Base-by-base conservation (phyloP, 2,329 filamentous ascomycete genomes). In the Pseudogymnoascus sp. region DNA sequence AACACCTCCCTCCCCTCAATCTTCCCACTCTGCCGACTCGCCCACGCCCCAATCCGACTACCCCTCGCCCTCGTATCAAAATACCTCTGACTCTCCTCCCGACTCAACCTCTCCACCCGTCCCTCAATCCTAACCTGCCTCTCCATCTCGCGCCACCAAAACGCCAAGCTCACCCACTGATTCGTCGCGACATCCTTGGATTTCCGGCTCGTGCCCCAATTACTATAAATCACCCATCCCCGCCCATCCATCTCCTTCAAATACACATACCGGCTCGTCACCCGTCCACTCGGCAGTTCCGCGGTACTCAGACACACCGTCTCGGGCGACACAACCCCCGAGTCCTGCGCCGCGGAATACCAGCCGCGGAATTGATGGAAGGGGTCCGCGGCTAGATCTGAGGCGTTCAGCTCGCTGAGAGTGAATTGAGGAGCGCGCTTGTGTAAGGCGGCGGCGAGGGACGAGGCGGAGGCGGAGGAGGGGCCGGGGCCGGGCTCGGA, bases 81-180 rank as follows among this genome's bases (percentile, higher is more conserved):
- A 71, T 88, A 88, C 15, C 72, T 70, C 76, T 88, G 85, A 66
- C 87, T 91, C 77, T 97, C 91, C 68, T 85, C 87, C 0, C 75
- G 69, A 0, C 78, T 77, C 62, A 96, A 74, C 39, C 90, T 77
- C 73, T 88, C 85, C 0, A 87, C 82, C 4, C 73, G 71, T 1
- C 94, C 94, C 75, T 99, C 94, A 15, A 99, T 86, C 7, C 95
- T 79, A 2, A 99, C 90, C 78, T 97, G 94, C 6, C 93, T 80
- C 78, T 99, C 92, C 63, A 94, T 74, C 60, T 84, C 80, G 66
- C 86, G 83, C 94, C 94, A 99, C 85, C 87, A 91, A 73, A 99
- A 99, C 4, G 90, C 91, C 68, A 99, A 78, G 57, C 86, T 85
- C 0, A 90, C 93, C 76, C 88, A 87, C 28, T 83, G 82, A 74